Percentiles rank a stretch among this genome's conserved stretches.
Evolutionary conservation across 345 rosid genomes (phyloP).

Genomic region (Diplotaxis tenuifolia): DNA sequence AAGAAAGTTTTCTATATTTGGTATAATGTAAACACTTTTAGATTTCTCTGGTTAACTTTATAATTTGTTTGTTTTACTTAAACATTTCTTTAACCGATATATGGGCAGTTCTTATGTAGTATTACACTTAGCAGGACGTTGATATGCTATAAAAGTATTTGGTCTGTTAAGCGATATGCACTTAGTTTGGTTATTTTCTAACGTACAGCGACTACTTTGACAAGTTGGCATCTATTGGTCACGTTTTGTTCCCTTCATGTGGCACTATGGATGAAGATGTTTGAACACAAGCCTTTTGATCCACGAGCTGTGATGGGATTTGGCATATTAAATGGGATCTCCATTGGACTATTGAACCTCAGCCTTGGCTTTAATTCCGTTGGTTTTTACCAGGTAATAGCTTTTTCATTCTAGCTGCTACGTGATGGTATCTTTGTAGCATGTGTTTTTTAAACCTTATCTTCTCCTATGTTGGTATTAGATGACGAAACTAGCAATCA

Average conservation of each 20-base stretch:
- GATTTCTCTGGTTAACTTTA: constrained; percentile 11
- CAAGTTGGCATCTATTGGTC: constrained; percentile 99
- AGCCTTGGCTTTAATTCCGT: constrained; percentile 99
- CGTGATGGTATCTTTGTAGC: neutral
- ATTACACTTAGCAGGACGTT: constrained; percentile 8
- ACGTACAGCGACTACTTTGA: constrained; percentile 88
- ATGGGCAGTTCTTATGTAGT: constrained; percentile 1
- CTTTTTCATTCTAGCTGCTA: constrained; percentile 11
- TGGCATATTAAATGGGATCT: constrained; percentile 95
- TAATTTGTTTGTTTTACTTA: neutral
- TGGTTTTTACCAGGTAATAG: constrained; percentile 93
- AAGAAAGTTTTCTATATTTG: neutral
- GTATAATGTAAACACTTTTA: neutral
- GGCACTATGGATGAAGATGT: constrained; percentile 93
- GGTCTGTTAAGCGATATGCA: neutral
- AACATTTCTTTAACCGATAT: neutral
- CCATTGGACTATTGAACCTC: constrained; percentile 95
- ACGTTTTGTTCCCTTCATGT: constrained; percentile 99
- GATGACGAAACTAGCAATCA: constrained; percentile 99
- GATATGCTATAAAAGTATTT: neutral
- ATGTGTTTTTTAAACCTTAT: constrained; percentile 1
- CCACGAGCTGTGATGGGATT: constrained; percentile 99
- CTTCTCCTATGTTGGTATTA: constrained; percentile 36
- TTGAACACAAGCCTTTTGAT: constrained; percentile 99
- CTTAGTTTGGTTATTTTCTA: constrained; percentile 22